Evolutionary conservation across 306 rosid species (phyloP).

Genomic region (Styphnolobium japonicum): DNA sequence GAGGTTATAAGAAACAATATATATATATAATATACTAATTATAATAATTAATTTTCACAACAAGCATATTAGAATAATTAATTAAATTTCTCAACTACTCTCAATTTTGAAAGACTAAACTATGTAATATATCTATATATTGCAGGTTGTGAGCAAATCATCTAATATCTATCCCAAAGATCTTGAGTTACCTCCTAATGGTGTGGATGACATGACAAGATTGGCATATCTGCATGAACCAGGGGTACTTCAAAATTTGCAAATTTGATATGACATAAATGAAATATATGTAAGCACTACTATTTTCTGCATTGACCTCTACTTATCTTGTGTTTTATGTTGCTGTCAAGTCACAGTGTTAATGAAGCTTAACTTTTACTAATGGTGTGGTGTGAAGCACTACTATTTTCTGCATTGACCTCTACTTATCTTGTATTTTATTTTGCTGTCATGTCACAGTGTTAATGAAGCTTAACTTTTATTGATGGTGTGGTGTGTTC

Average conservation of each 20-base stretch:
- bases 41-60: no score
- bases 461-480: conserved; percentile 21
- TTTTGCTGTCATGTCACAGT: neutral
- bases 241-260: conserved; percentile 84
- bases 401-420: no score
- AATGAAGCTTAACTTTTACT: conserved; percentile 25
- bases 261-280: conserved; percentile 52
- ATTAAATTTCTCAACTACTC: no score
- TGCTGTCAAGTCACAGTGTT: neutral
- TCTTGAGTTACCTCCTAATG: conserved; percentile 84
- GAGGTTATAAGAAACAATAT: no score
- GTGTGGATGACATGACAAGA: conserved; percentile 95
- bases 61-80: no score
- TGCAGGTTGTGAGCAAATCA: conserved; percentile 64
- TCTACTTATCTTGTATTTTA: no score
- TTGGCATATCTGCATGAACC: conserved; percentile 97
- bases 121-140: no score
- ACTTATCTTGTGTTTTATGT: neutral
- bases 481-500: conserved; percentile 30
- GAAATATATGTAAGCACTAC: conserved; percentile 81
- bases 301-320: neutral
- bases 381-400: no score
- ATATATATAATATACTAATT: no score
- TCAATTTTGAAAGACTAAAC: no score
- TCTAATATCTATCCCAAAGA: conserved; percentile 71